Percentiles rank a stretch among this genome's conserved stretches.
Conservation (phyloP, 2,329 filamentous ascomycete species). For the Penicillium sp. region DNA sequence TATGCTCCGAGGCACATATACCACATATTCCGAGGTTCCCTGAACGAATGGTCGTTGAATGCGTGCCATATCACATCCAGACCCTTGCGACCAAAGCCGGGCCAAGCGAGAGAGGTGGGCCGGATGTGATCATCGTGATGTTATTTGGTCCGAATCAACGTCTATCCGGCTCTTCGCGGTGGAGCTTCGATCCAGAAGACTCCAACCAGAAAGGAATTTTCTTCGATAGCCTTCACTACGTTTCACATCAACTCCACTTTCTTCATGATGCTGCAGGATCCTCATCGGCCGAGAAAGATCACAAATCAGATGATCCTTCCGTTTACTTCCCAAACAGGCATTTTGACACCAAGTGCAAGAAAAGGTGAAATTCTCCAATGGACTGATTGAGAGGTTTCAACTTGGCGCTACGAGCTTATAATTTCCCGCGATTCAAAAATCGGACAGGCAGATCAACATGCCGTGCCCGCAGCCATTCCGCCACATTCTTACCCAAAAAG, state of each 20-base stretch:
- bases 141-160: slow-evolving; percentile 14
- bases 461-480: slow-evolving; percentile 34
- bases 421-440: slow-evolving; percentile 29
- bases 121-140: slow-evolving; percentile 17
- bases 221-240: neutral
- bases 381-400: too few relatives aligned
- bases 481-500: slow-evolving; percentile 39
- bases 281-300: slow-evolving; percentile 6
- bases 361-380: neutral
- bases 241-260: neutral
- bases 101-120: slow-evolving; percentile 10
- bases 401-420: too few relatives aligned
- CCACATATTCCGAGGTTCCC: too few relatives aligned
- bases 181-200: neutral
- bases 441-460: slow-evolving; percentile 34
- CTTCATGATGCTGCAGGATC: too few relatives aligned
- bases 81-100: too few relatives aligned
- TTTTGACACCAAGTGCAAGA: neutral
- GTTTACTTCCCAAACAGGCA: too few relatives aligned
- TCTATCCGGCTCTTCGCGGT: slow-evolving; percentile 16
- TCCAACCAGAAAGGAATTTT: neutral
- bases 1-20: too few relatives aligned
- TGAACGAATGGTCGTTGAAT: too few relatives aligned
- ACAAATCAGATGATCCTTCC: too few relatives aligned
- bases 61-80: too few relatives aligned